phyloP scores from a whole-genome alignment of 192 early-diverging fungal genomes.

The Coemansia sp. region DNA sequence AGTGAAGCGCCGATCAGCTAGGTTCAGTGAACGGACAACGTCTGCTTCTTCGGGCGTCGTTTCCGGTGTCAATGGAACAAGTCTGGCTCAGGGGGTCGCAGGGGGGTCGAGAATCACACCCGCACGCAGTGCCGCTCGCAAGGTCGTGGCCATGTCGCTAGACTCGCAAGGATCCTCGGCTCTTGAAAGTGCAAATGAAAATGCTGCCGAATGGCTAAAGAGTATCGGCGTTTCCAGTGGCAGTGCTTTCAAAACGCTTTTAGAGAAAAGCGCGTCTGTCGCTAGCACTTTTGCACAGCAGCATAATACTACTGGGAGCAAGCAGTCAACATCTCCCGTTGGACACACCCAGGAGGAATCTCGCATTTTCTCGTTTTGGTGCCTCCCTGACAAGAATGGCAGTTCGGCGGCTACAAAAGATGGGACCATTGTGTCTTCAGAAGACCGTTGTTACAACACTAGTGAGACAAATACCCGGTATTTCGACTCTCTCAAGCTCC shows the following conservation, averaged over 20 bases:
- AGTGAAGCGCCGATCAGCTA: constrained; percentile 42
- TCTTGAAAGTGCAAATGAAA: constrained; percentile 6
- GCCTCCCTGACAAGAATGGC: background rate
- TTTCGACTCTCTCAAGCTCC: constrained; percentile 1
- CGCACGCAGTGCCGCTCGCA: constrained; percentile 6
- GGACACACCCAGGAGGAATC: background rate
- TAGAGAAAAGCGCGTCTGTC: constrained; percentile 4
- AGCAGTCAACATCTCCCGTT: background rate
- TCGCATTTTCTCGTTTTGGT: background rate
- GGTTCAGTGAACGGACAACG: constrained; percentile 41
- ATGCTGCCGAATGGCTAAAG: constrained; percentile 12
- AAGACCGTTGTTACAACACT: background rate
- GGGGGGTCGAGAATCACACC: constrained; percentile 1
- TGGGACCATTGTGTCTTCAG: background rate
- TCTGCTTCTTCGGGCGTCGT: background rate
- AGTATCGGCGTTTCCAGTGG: background rate
- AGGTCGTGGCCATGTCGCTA: background rate
- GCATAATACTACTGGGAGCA: background rate
- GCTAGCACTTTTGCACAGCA: constrained; percentile 3
- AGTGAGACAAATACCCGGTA: background rate
- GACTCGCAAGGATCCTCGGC: constrained; percentile 20
- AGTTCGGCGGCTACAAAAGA: background rate
- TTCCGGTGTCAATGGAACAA: background rate
- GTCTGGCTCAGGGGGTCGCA: background rate
- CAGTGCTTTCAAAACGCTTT: background rate